phyloP scores from a whole-genome alignment of 164 flowering plant genomes.

The Malania oleifera region DNA sequence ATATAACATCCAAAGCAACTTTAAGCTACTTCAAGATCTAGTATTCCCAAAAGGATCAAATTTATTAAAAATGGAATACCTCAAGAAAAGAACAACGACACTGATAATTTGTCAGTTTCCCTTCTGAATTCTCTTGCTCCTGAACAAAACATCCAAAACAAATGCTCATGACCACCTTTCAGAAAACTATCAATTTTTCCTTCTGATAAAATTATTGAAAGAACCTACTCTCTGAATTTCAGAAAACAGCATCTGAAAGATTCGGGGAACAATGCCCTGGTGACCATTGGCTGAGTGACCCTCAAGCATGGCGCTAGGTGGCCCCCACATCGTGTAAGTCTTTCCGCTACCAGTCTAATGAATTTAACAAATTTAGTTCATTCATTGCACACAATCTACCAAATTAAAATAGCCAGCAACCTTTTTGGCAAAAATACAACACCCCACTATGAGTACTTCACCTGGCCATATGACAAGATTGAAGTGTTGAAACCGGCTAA shows the following conservation, averaged over 20 bases:
- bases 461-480: constrained; percentile 87
- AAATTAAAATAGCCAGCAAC: not conserved
- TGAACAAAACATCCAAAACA: constrained; percentile 17
- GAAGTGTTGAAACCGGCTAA: constrained; percentile 84
- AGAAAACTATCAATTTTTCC: not conserved
- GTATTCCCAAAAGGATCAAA: not conserved
- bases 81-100: constrained; percentile 97
- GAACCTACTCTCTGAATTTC: constrained; percentile 67
- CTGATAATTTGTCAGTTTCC: constrained; percentile 70
- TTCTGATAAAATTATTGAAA: not conserved
- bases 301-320: constrained; percentile 89
- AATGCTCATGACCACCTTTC: not conserved
- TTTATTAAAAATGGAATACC: constrained; percentile 28
- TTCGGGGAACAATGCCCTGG: constrained; percentile 88
- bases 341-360: constrained; percentile 88
- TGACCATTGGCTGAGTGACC: constrained; percentile 44
- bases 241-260: constrained; percentile 73
- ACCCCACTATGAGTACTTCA: constrained; percentile 23
- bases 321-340: constrained; percentile 99
- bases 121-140: constrained; percentile 59
- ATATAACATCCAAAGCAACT: not conserved
- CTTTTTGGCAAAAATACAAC: not conserved
- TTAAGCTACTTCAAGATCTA: not conserved
- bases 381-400: not conserved
- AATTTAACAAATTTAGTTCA: constrained; percentile 9